phyloP scores from a whole-genome alignment of 202 grass and related monocot species.

The Tripidium arundinaceum region DNA sequence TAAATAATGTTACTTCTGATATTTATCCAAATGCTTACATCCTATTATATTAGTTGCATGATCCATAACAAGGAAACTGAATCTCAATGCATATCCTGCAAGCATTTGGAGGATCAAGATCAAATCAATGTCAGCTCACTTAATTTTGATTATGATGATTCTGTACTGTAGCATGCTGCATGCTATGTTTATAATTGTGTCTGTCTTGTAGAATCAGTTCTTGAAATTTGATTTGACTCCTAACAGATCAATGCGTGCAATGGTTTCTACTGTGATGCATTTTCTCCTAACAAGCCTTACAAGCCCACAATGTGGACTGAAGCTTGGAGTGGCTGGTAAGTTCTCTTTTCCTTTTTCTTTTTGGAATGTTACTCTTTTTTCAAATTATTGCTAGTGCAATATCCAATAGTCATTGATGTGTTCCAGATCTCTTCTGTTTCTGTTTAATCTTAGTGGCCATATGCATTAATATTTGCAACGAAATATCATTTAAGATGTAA shows the following conservation, averaged over 20 bases:
- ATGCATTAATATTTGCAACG: constrained; percentile 2
- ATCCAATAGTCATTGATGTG: neutral
- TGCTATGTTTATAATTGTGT: neutral
- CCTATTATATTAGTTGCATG: neutral
- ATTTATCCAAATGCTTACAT: neutral
- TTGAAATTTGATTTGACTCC: constrained; percentile 2
- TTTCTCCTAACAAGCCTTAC: constrained; percentile 79
- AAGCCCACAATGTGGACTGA: constrained; percentile 99
- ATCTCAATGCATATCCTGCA: neutral
- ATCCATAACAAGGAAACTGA: neutral
- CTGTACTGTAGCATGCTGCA: neutral
- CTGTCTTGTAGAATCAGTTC: neutral
- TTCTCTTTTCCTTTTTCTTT: neutral
- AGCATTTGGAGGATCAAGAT: neutral
- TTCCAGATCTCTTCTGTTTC: neutral
- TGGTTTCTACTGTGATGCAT: constrained; percentile 93
- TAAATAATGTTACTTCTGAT: neutral
- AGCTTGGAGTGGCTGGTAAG: constrained; percentile 99
- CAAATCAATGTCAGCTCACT: neutral
- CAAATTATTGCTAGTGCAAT: too few species aligned
- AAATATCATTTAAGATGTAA: neutral
- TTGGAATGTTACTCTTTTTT: neutral
- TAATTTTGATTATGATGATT: neutral
- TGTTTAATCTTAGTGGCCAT: neutral
- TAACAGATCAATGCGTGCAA: constrained; percentile 98